These are phyloP conservation scores for Chaetoscypha palmicola DNA, from an alignment of 2,329 filamentous ascomycete species.

Conservation along the genomic window DNA sequence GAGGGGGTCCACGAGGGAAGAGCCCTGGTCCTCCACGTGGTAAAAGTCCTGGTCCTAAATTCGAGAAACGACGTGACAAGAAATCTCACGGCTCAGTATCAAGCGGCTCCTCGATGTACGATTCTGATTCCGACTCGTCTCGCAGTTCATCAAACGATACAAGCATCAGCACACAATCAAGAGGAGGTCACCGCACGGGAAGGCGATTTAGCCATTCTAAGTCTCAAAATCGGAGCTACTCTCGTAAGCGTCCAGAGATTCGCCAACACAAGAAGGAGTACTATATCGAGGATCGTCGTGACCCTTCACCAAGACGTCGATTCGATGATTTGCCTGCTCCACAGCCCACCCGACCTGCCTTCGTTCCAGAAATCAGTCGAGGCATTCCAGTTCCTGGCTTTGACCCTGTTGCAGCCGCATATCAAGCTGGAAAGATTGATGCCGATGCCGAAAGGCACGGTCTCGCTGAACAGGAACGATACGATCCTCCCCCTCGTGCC, in stretches of 20 bases:
- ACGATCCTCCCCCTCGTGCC: slow-evolving; percentile 6
- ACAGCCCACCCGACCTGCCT: slow-evolving; percentile 6
- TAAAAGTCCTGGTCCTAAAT: slow-evolving; percentile 1
- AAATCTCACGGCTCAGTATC: slow-evolving; percentile 11
- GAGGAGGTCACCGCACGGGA: background rate
- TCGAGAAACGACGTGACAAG: background rate
- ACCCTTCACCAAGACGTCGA: slow-evolving; percentile 15
- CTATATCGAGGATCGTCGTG: slow-evolving; percentile 12
- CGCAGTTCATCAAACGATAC: slow-evolving; percentile 5
- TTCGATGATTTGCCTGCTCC: slow-evolving; percentile 10
- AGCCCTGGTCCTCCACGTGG: background rate
- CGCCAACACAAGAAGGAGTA: slow-evolving; percentile 17
- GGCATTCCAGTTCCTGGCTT: slow-evolving; percentile 3
- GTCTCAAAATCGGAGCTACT: background rate
- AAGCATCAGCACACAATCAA: slow-evolving; percentile 16
- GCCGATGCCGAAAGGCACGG: slow-evolving; percentile 21
- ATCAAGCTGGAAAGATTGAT: slow-evolving; percentile 24
- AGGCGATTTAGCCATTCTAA: background rate
- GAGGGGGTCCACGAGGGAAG: background rate
- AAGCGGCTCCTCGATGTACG: slow-evolving; percentile 8
- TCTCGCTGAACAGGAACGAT: slow-evolving; percentile 9
- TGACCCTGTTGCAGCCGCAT: slow-evolving; percentile 21
- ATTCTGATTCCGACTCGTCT: slow-evolving; percentile 13
- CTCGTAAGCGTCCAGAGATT: slow-evolving; percentile 5
- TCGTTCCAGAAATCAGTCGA: slow-evolving; percentile 21